Evolutionary conservation across 1,284 basidiomycete species (phyloP), one percentile per base, ranked within the genome.

Genomic region (Exsudoporus floridanus): DNA sequence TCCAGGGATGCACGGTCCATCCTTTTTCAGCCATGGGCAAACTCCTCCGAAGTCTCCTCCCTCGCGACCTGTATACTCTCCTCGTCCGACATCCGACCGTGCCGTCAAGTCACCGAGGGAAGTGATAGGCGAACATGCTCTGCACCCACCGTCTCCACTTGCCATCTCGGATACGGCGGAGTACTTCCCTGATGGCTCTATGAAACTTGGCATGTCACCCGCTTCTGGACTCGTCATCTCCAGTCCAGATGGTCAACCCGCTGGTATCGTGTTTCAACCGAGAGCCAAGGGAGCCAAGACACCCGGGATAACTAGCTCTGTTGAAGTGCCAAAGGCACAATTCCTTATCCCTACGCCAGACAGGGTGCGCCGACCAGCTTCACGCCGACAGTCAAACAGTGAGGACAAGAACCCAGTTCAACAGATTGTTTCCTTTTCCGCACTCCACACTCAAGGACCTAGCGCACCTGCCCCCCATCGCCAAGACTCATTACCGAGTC

Each of bases 261-360:
- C 92, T 19, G 95, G 94, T 7, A 95, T 99, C 58, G 93, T 94
- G 73, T 99, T 99, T 72, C 90, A 95, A 60, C 96, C 96, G 0
- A 76, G 79, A 21, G 66, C 74, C 6, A 82, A 79, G 52, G 73
- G 64, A 58, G 38, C 66, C 30, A 65, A 61, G 55, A 47, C 60
- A 36, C 52, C 61, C 27, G 65, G 50, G 34, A 23, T 31, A 34
- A 14, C 45, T 1, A 36, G 56, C 1, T 31, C 54, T 21, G 55
- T 50, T 19, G 59, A 70, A 48, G 21, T 55, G 41, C 63, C 73
- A 31, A 75, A 72, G 51, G 72, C 71, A 0, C 77, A 76, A 33
- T 64, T 75, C 41, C 62, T 65, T 41, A 59, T 58, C 46, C 56
- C 64, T 41, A 46, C 60, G 18, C 55, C 68, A 7, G 67, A 69